phyloP scores from a whole-genome alignment of 129 eudicot genomes.

The Kitagawia praeruptora region DNA sequence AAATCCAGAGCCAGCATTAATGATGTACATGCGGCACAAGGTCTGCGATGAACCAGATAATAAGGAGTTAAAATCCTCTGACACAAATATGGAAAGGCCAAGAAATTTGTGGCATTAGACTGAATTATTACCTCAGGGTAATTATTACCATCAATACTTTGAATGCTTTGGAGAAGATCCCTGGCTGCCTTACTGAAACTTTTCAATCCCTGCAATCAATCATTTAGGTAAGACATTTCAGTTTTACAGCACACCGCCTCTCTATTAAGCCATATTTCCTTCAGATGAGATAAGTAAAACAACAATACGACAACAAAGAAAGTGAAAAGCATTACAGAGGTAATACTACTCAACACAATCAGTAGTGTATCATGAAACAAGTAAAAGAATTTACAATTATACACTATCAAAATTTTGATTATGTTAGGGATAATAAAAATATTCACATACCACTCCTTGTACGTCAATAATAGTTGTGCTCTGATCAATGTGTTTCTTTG shows the following conservation, averaged over 20 bases:
- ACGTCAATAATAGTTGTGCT: constrained; percentile 97
- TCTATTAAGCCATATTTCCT: not conserved
- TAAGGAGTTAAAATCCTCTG: not conserved
- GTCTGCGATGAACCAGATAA: constrained; percentile 35
- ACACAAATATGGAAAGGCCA: not conserved
- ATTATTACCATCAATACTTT: constrained; percentile 24
- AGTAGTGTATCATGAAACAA: not conserved
- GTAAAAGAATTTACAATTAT: not conserved
- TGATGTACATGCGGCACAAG: constrained; percentile 84
- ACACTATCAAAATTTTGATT: not conserved
- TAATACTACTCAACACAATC: not conserved
- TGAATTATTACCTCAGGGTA: constrained; percentile 26
- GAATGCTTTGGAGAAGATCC: constrained; percentile 23
- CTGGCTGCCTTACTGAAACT: constrained; percentile 25
- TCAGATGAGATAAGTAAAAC: not conserved
- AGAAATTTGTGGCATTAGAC: not conserved
- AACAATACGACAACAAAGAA: not conserved
- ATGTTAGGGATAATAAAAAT: not conserved
- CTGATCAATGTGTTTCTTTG: constrained; percentile 84
- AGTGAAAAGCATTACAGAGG: not conserved
- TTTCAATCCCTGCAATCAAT: constrained; percentile 19
- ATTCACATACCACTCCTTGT: constrained; percentile 86
- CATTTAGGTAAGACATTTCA: not conserved
- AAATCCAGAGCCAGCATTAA: constrained; percentile 97
- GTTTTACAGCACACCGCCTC: not conserved